Conservation (phyloP, 2,329 filamentous ascomycete species). For the Trichoderma breve region DNA sequence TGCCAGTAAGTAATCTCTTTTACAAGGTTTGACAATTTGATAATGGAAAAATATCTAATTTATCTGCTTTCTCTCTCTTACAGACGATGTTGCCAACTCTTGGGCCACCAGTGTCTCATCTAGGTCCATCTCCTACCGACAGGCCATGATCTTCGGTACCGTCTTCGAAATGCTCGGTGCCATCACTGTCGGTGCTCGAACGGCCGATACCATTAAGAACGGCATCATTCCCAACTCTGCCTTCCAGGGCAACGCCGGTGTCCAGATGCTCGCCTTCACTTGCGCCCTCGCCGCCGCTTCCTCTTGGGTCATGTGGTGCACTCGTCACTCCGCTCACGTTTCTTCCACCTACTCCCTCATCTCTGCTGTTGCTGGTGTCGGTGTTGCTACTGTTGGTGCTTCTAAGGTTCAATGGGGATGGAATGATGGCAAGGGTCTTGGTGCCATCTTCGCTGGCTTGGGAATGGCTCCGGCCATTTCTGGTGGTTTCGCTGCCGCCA, state of each 20-base stretch:
- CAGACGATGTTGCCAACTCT: slow-evolving; percentile 80
- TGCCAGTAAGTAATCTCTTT: slow-evolving; percentile 58
- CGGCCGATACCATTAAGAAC: slow-evolving; percentile 75
- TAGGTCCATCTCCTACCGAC: slow-evolving; percentile 68
- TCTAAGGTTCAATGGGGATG: slow-evolving; percentile 65
- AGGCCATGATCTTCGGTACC: slow-evolving; percentile 63
- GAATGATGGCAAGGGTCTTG: slow-evolving; percentile 66
- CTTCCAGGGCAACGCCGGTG: slow-evolving; percentile 59
- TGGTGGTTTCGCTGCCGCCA: slow-evolving; percentile 60
- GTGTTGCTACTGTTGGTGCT: slow-evolving; percentile 62
- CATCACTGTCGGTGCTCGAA: slow-evolving; percentile 63
- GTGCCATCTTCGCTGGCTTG: slow-evolving; percentile 69
- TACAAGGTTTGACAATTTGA: neutral
- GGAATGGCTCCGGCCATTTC: slow-evolving; percentile 69
- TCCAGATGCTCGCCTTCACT: slow-evolving; percentile 65
- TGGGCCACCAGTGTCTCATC: slow-evolving; percentile 79
- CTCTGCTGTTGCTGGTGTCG: slow-evolving; percentile 64
- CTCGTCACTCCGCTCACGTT: slow-evolving; percentile 66
- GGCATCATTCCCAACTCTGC: slow-evolving; percentile 61
- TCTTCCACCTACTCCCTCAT: slow-evolving; percentile 69
- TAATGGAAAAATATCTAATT: neutral
- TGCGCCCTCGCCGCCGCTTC: slow-evolving; percentile 62
- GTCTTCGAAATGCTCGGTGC: slow-evolving; percentile 67
- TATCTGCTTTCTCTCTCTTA: neutral
- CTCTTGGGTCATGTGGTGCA: slow-evolving; percentile 77